phyloP scores from a whole-genome alignment of 2,329 filamentous ascomycete species.

The Elsinoe necatrix region DNA sequence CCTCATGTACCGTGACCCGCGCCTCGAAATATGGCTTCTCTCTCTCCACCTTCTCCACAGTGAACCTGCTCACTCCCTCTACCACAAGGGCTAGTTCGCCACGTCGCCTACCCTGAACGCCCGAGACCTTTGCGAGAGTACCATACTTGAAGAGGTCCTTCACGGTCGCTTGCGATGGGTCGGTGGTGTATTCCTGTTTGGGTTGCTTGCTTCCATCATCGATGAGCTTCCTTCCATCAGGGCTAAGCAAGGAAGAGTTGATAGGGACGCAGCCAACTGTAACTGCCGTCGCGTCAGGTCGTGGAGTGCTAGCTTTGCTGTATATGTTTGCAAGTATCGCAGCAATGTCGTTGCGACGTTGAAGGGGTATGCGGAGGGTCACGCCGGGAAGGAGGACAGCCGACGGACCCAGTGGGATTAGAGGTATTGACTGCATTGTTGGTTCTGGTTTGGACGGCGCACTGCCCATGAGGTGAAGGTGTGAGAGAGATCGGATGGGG shows the following conservation, averaged over 20 bases:
- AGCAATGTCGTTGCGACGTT: slow-evolving; percentile 76
- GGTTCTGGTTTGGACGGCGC: slow-evolving; percentile 11
- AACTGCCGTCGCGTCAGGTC: slow-evolving; percentile 57
- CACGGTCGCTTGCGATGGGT: slow-evolving; percentile 37
- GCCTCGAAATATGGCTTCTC: slow-evolving; percentile 83
- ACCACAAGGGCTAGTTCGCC: slow-evolving; percentile 72
- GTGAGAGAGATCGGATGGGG: background rate
- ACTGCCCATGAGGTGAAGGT: slow-evolving; percentile 14
- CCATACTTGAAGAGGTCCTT: slow-evolving; percentile 74
- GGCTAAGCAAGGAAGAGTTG: slow-evolving; percentile 62
- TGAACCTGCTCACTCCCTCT: slow-evolving; percentile 72
- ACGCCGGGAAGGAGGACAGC: slow-evolving; percentile 79
- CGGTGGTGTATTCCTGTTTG: slow-evolving; percentile 45
- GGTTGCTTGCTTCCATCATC: slow-evolving; percentile 47
- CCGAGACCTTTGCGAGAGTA: slow-evolving; percentile 51
- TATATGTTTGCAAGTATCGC: slow-evolving; percentile 81
- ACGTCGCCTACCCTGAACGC: slow-evolving; percentile 39
- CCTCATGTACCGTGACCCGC: slow-evolving; percentile 62
- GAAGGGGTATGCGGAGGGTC: slow-evolving; percentile 74
- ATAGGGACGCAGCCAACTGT: slow-evolving; percentile 84
- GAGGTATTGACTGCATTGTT: slow-evolving; percentile 44
- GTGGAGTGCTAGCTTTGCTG: slow-evolving; percentile 59
- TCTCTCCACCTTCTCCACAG: slow-evolving; percentile 63
- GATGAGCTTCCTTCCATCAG: slow-evolving; percentile 67
- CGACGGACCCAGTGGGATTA: slow-evolving; percentile 74